These are phyloP conservation scores for Arachis hypogaea DNA, from an alignment of 306 rosid species.

Conservation along the genomic window DNA sequence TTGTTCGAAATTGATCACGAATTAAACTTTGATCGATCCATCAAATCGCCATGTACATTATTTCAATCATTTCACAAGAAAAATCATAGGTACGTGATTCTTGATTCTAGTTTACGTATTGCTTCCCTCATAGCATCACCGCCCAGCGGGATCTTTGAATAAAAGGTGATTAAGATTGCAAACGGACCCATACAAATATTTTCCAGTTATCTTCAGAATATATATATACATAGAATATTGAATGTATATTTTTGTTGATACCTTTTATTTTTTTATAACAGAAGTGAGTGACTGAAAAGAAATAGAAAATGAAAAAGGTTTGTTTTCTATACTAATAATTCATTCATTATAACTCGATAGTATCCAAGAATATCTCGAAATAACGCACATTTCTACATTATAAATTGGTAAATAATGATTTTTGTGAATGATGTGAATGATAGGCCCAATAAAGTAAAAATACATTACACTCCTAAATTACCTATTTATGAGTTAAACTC, in stretches of 20 bases:
- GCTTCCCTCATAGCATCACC: background rate
- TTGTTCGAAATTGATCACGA: background rate
- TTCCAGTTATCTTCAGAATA: background rate
- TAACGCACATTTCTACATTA: too few relatives aligned
- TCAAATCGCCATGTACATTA: background rate
- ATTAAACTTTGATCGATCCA: background rate
- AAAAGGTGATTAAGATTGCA: background rate
- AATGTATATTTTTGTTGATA: background rate
- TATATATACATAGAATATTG: background rate
- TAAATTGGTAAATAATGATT: too few relatives aligned
- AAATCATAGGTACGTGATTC: background rate
- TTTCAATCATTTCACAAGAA: background rate
- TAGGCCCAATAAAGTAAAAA: too few relatives aligned
- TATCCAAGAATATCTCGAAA: too few relatives aligned
- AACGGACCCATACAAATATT: background rate
- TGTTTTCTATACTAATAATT: too few relatives aligned
- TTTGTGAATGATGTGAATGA: too few relatives aligned
- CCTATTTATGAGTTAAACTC: too few relatives aligned
- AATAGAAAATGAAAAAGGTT: too few relatives aligned
- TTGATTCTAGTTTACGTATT: background rate
- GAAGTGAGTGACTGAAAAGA: too few relatives aligned
- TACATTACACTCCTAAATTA: too few relatives aligned
- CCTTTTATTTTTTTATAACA: too few relatives aligned
- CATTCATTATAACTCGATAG: too few relatives aligned
- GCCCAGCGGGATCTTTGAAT: constrained; percentile 3